A percentile compares a stretch with the other conserved stretches of the same genome.
phyloP scores from a whole-genome alignment of 805 yeast species.

The Saturnispora sanitii region DNA sequence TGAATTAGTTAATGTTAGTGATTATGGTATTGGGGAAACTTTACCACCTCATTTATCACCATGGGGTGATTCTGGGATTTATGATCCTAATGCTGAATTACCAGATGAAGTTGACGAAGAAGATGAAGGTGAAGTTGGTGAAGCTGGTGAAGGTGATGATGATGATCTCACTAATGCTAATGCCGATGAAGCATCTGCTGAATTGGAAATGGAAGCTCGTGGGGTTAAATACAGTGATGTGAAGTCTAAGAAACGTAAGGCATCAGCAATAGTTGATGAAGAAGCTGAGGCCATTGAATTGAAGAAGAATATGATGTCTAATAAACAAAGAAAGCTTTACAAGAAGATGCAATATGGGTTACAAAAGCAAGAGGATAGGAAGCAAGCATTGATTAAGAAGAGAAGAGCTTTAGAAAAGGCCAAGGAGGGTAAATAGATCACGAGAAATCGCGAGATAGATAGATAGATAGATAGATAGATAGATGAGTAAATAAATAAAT shows the following conservation, averaged over 20 bases:
- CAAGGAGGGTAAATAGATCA: not conserved
- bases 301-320: slow-evolving; percentile 95
- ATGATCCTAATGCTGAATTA: slow-evolving; percentile 62
- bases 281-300: slow-evolving; percentile 53
- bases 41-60: slow-evolving; percentile 97
- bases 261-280: slow-evolving; percentile 40
- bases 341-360: slow-evolving; percentile 91
- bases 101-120: slow-evolving; percentile 33
- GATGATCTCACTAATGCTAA: slow-evolving; percentile 49
- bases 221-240: slow-evolving; percentile 71
- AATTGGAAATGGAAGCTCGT: slow-evolving; percentile 81
- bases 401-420: slow-evolving; percentile 26
- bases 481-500: no score
- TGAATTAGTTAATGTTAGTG: slow-evolving; percentile 62
- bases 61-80: slow-evolving; percentile 94
- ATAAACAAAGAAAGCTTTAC: slow-evolving; percentile 89
- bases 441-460: not conserved
- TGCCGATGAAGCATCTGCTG: slow-evolving; percentile 59
- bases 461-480: not conserved
- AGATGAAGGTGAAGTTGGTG: slow-evolving; percentile 36
- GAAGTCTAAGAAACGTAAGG: slow-evolving; percentile 22
- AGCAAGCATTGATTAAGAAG: slow-evolving; percentile 56
- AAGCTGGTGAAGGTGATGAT: slow-evolving; percentile 41
- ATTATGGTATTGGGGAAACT: slow-evolving; percentile 88
- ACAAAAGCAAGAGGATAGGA: slow-evolving; percentile 70